phyloP scores from a whole-genome alignment of 257 asterid genomes.

The Buddleja alternifolia region DNA sequence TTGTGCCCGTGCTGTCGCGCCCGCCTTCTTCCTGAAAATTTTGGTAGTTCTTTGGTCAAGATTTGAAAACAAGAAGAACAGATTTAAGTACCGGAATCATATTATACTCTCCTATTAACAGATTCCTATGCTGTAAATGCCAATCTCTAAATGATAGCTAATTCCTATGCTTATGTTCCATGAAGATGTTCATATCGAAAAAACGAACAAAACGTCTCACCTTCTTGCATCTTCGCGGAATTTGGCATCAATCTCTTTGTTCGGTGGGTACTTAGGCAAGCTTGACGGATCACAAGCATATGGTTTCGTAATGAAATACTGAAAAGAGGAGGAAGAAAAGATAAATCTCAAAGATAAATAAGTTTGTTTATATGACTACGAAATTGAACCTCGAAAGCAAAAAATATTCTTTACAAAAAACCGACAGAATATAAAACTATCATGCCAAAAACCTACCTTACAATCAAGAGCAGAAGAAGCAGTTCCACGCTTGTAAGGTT shows the following conservation, averaged over 20 bases:
- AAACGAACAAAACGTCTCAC: conserved; percentile 29
- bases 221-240: conserved; percentile 74
- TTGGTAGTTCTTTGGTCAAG: background rate
- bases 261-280: conserved; percentile 91
- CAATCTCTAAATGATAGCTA: background rate
- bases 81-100: background rate
- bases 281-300: conserved; percentile 83
- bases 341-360: background rate
- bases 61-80: background rate
- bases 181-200: background rate
- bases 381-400: too few species aligned
- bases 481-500: conserved; percentile 79
- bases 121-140: background rate
- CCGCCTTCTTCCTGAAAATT: conserved; percentile 58
- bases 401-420: too few species aligned
- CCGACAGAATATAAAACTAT: too few species aligned
- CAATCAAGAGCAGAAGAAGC: conserved; percentile 80
- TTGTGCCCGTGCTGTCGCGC: conserved; percentile 40
- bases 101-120: background rate
- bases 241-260: conserved; percentile 95
- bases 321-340: conserved; percentile 13
- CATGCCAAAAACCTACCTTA: conserved; percentile 57
- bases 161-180: background rate
- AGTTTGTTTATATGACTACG: too few species aligned
- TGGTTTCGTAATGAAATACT: conserved; percentile 85